phyloP scores from a whole-genome alignment of 2,329 filamentous ascomycete species.

The Coniochaeta prunicola region DNA sequence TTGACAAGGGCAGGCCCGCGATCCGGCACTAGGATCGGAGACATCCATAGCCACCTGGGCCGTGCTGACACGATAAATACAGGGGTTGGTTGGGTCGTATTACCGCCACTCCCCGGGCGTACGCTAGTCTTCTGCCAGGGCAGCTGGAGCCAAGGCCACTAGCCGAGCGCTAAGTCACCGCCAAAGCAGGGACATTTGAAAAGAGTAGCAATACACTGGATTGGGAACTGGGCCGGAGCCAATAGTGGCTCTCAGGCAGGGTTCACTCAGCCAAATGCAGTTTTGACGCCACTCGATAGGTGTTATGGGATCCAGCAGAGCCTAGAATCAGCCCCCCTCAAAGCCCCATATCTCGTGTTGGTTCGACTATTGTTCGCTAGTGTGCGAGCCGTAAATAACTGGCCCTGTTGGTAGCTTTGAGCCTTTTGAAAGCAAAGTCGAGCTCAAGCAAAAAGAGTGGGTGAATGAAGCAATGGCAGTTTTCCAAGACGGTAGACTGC shows the following conservation, averaged over 20 bases:
- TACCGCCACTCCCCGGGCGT: neutral
- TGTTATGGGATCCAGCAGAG: neutral
- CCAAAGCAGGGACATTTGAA: neutral
- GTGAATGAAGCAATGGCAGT: neutral
- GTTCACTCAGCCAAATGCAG: neutral
- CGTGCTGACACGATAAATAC: neutral
- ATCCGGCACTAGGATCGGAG: constrained; percentile 1
- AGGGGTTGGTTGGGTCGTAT: neutral
- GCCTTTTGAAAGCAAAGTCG: neutral
- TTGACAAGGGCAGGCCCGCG: neutral
- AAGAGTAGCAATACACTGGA: neutral
- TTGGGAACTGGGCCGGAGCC: neutral
- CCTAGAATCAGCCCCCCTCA: neutral
- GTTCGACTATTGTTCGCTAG: neutral
- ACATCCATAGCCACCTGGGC: neutral
- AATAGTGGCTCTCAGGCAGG: neutral
- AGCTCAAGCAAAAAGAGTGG: neutral
- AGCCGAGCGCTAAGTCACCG: neutral
- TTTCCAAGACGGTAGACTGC: neutral
- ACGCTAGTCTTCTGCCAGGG: neutral
- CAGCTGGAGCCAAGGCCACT: neutral
- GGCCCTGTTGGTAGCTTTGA: neutral
- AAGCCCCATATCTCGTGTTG: neutral
- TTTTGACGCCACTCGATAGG: neutral
- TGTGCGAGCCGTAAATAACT: neutral